phyloP scores from a whole-genome alignment of 2,329 filamentous ascomycete genomes.

The Talaromyces islandicus region DNA sequence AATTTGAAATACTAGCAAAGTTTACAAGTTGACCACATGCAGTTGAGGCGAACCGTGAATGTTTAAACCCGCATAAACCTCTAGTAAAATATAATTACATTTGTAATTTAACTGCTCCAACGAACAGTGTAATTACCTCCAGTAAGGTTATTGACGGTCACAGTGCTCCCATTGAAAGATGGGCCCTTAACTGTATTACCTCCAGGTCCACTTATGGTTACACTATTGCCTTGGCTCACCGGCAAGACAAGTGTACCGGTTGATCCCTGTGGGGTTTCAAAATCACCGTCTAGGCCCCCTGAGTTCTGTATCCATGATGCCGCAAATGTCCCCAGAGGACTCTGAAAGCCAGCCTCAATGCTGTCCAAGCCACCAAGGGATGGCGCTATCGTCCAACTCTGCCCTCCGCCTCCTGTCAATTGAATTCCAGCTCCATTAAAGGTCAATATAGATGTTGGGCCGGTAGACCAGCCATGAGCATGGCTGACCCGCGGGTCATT shows the following conservation, averaged over 20 bases:
- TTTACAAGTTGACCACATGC: neutral
- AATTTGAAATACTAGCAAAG: neutral
- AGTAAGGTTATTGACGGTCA: neutral
- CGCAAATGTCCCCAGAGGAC: neutral
- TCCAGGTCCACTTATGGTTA: neutral
- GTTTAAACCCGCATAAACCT: neutral
- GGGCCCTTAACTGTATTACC: neutral
- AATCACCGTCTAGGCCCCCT: neutral
- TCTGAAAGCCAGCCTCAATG: conserved; percentile 10
- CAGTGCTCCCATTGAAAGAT: neutral
- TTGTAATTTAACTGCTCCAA: neutral
- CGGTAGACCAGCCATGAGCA: conserved; percentile 48
- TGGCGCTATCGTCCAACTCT: conserved; percentile 32
- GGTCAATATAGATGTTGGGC: conserved; percentile 41
- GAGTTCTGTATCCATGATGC: neutral
- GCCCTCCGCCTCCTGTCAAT: conserved; percentile 27
- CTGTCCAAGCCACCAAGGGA: conserved; percentile 25
- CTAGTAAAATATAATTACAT: neutral
- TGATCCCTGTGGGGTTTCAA: conserved; percentile 4
- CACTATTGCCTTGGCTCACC: neutral
- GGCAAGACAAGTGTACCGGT: conserved; percentile 2
- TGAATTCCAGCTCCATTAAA: conserved; percentile 38
- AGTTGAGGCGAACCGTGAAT: neutral
- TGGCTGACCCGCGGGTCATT: conserved; percentile 45
- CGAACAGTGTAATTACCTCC: neutral